Evolutionary conservation across 371 early-diverging fungal species (phyloP), one percentile per base, ranked within the genome.

Genomic region (Vairimorpha necatrix): DNA sequence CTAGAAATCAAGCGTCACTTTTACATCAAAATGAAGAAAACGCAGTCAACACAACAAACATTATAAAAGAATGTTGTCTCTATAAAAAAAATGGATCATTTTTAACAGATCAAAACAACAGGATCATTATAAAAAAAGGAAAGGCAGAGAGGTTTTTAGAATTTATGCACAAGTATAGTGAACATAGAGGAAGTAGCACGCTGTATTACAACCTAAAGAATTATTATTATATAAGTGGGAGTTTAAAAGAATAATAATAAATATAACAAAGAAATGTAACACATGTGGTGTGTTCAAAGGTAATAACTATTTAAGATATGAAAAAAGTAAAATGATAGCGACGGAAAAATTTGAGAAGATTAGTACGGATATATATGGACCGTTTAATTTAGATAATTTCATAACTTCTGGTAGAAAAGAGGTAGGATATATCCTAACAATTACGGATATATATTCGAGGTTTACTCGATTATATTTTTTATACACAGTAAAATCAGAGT

Each of bases 391-490:
- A 28, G 46, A 66, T 4, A 28, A 66, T 14, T 46, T 46, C 30
- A n/a, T 4, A 13, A 14, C 3, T 46, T n/a, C 6, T 13, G 66
- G n/a, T 26, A 63, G 28, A 9, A 28, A 33, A 66, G 26, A 66
- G 38, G 7, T 16, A 46, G 66, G 66, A 36, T 66, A 66, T 46
- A 26, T 66, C 1, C 14, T 66, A 22, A 66, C 66, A 20, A 26
- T 66, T 13, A 66, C 66, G 16, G 66, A 66, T 66, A 66, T 66
- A 42, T 66, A 22, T 66, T 42, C 66, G 28, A 66, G 66, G 22
- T 36, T 46, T 42, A 66, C 66, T 24, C n/a, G 20, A 13, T 1
- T 62, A 2, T 62, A 34, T 20, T 62, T 62, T 36, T 3, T 6
- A 24, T 36, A 62, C n/a, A 16, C 33, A 11, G 36, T 62, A 14